phyloP scores from a whole-genome alignment of 805 yeast species.

The Cyberlindnera xishuangbannaensis region DNA sequence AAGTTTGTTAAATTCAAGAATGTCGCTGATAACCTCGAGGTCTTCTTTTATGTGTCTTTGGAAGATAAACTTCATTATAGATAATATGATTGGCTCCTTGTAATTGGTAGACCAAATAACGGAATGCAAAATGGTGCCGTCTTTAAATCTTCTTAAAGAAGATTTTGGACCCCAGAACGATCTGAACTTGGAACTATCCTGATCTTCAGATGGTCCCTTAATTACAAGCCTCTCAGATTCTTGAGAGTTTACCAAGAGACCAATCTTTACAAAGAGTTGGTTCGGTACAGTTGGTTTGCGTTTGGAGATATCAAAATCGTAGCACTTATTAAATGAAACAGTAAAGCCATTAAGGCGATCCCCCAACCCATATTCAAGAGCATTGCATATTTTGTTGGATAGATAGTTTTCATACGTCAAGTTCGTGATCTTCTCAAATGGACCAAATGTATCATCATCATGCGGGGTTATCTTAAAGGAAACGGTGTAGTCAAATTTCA shows the following conservation, averaged over 20 bases:
- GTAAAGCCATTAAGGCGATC: conserved; percentile 34
- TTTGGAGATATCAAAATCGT: conserved; percentile 34
- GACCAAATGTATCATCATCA: conserved; percentile 48
- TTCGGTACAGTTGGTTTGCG: conserved; percentile 42
- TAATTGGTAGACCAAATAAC: conserved; percentile 73
- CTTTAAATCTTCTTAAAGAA: conserved; percentile 85
- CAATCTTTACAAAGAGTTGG: conserved; percentile 41
- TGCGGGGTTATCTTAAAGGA: conserved; percentile 41
- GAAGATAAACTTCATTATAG: conserved; percentile 60
- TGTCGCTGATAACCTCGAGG: conserved; percentile 27
- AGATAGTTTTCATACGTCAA: conserved; percentile 63
- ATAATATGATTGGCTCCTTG: conserved; percentile 55
- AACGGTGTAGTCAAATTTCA: conserved; percentile 59
- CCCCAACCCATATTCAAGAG: conserved; percentile 54
- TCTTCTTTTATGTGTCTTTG: conserved; percentile 54
- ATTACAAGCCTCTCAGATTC: conserved; percentile 80
- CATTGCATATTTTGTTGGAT: conserved; percentile 51
- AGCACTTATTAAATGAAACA: conserved; percentile 27
- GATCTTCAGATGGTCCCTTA: conserved; percentile 71
- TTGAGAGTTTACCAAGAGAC: conserved; percentile 61
- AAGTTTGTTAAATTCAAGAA: conserved; percentile 40
- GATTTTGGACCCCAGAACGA: conserved; percentile 87
- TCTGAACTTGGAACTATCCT: conserved; percentile 59
- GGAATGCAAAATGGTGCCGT: conserved; percentile 85
- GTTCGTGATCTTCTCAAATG: conserved; percentile 67